Evolutionary conservation across 495 filamentous ascomycete species (phyloP).

Genomic region (Ascodesmis nigricans): DNA sequence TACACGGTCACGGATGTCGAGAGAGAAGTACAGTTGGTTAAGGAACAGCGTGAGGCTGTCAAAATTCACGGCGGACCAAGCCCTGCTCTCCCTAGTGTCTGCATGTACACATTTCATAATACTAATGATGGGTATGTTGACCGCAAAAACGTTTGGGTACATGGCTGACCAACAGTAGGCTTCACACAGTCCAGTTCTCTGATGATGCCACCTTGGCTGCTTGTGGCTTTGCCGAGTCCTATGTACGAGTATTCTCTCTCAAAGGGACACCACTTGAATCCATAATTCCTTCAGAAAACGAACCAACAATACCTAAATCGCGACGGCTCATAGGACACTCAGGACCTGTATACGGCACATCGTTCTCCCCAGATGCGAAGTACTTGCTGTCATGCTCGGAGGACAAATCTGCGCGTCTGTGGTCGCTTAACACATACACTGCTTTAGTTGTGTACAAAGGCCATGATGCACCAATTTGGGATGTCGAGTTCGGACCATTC

Average conservation of each 20-base stretch:
- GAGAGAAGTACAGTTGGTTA: slow-evolving; percentile 86
- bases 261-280: slow-evolving; percentile 47
- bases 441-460: slow-evolving; percentile 83
- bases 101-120: slow-evolving; percentile 97
- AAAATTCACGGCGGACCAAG: slow-evolving; percentile 44
- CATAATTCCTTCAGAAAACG: slow-evolving; percentile 22
- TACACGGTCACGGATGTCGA: slow-evolving; percentile 71
- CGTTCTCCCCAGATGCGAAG: slow-evolving; percentile 61
- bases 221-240: slow-evolving; percentile 73
- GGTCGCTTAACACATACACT: slow-evolving; percentile 75
- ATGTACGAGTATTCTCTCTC: slow-evolving; percentile 79
- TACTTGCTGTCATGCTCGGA: slow-evolving; percentile 71
- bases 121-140: slow-evolving; percentile 56
- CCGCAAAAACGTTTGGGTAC: no score
- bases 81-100: slow-evolving; percentile 37
- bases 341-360: slow-evolving; percentile 66
- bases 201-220: slow-evolving; percentile 68
- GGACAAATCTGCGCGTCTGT: slow-evolving; percentile 70
- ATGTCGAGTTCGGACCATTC: slow-evolving; percentile 73
- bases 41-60: slow-evolving; percentile 77
- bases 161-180: slow-evolving; percentile 34
- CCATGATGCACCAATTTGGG: slow-evolving; percentile 72
- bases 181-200: slow-evolving; percentile 83
- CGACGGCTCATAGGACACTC: slow-evolving; percentile 82
- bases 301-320: slow-evolving; percentile 31